Evolutionary conservation across 805 yeast species (phyloP).

Genomic region (Priceomyces melissophilus): DNA sequence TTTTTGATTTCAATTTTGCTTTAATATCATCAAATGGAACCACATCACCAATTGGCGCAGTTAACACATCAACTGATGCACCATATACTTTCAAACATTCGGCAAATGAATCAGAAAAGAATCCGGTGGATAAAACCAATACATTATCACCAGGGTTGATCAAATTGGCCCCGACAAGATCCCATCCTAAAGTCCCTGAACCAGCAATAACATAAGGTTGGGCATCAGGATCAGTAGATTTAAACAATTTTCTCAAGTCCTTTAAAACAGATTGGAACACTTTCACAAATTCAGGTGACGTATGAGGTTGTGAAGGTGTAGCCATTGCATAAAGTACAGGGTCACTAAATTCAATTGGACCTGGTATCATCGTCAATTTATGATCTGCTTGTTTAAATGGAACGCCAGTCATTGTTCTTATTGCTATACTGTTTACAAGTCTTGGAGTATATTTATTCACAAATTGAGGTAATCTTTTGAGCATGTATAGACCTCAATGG

Average conservation of each 20-base stretch:
- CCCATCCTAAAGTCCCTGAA: conserved; percentile 96
- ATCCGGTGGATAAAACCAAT: conserved; percentile 85
- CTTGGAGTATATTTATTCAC: conserved; percentile 3
- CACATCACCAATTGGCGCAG: conserved; percentile 70
- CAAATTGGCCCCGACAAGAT: conserved; percentile 76
- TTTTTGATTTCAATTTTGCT: conserved; percentile 46
- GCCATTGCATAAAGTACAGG: conserved; percentile 76
- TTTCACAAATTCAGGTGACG: conserved; percentile 75
- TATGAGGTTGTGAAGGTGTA: conserved; percentile 84
- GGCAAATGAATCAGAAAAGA: conserved; percentile 79
- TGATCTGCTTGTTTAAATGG: conserved; percentile 42
- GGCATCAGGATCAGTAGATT: conserved; percentile 56
- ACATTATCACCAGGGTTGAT: conserved; percentile 62
- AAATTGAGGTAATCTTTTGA: conserved; percentile 1
- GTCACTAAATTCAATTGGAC: conserved; percentile 83
- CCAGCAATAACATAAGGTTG: conserved; percentile 85
- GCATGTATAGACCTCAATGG: background rate
- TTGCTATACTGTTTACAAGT: background rate
- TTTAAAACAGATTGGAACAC: conserved; percentile 68
- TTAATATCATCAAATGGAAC: conserved; percentile 59
- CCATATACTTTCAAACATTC: conserved; percentile 71
- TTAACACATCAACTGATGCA: conserved; percentile 68
- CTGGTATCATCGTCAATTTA: conserved; percentile 66
- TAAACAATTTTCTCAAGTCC: conserved; percentile 71
- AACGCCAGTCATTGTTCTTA: conserved; percentile 23